A percentile compares a stretch with the other conserved stretches of the same genome.
Conservation (phyloP, 2,329 filamentous ascomycete genomes). For the Fonsecaea monophora region DNA sequence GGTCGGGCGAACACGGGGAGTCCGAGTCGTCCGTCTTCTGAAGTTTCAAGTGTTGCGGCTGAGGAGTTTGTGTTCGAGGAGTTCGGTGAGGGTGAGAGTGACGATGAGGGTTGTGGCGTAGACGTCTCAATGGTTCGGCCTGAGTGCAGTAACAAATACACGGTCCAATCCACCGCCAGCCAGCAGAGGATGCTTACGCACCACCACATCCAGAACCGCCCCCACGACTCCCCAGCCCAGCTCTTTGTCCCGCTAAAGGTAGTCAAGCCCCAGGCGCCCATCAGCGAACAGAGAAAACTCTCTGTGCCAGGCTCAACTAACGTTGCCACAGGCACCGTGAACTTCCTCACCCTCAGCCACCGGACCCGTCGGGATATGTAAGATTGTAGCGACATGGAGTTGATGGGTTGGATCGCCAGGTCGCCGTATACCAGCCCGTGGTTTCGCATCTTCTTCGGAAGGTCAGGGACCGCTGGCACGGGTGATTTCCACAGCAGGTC, state of each 20-base stretch:
- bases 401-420: slow-evolving; percentile 87
- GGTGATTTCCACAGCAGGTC: slow-evolving; percentile 83
- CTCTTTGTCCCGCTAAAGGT: slow-evolving; percentile 61
- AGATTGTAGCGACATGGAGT: slow-evolving; percentile 75
- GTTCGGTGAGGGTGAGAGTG: not conserved
- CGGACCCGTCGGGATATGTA: slow-evolving; percentile 83
- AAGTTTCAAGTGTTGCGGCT: not conserved
- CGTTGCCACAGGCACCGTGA: slow-evolving; percentile 86
- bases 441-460: slow-evolving; percentile 61
- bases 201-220: slow-evolving; percentile 71
- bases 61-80: not conserved
- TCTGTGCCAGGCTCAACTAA: slow-evolving; percentile 93
- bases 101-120: not conserved
- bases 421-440: slow-evolving; percentile 87
- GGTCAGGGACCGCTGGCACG: slow-evolving; percentile 54
- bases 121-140: slow-evolving; percentile 67
- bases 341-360: slow-evolving; percentile 93
- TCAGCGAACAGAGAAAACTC: slow-evolving; percentile 79
- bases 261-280: slow-evolving; percentile 79
- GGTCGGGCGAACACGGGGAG: slow-evolving; percentile 73
- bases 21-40: slow-evolving; percentile 55
- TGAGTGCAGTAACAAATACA: slow-evolving; percentile 77
- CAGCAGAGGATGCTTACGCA: slow-evolving; percentile 68
- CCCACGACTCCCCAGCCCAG: slow-evolving; percentile 72
- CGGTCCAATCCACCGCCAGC: slow-evolving; percentile 75